Base-by-base conservation (phyloP, 2,329 filamentous ascomycete genomes). In the Aspergillus hortae region DNA sequence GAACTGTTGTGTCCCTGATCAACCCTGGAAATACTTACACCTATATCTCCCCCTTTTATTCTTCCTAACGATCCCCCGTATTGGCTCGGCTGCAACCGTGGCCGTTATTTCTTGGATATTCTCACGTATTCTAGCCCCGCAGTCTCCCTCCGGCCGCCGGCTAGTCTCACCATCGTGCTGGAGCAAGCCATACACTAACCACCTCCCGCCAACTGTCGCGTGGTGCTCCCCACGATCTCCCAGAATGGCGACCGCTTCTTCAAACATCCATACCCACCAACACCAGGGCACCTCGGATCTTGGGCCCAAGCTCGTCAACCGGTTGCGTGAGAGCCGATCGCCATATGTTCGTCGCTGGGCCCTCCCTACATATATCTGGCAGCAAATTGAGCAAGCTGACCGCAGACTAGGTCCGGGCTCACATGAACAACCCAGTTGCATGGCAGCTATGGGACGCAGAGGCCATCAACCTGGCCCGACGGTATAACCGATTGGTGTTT, bases 391-490 rank as follows among this genome's bases (percentile, higher is more conserved):
- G 21, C 21, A 15, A 11, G 51, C 62, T 64, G 51, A 63, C 49
- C 17, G 12, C 15, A 48, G 21, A 25, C 42, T 42, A 84, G 80
- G 83, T 92, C 41, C 84, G 85, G 51, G 84, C 81, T 45, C 90
- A 95, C 68, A 83, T 85, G 68, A 78, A 87, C 61, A 95, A 95
- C 68, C 85, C 86, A 1, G 92, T 97, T 35, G 85, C 86, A 62
- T 99, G 94, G 94, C 94, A 99, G 77, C 78, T 90, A 54, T 89
- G 95, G 79, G 87, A 87, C 60, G 80, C 87, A 19, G 86, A 91
- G 64, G 84, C 90, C 14, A 78, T 96, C 49, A 81, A 82, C 57
- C 79, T 91, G 44, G 92, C 94, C 14, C 88, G 84, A 69, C 83
- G 79, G 61, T 84, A 92, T 61, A 95, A 97, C 71, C 89, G 91